Conservation (phyloP, 2,329 filamentous ascomycete species). For the Xylaria arbuscula region DNA sequence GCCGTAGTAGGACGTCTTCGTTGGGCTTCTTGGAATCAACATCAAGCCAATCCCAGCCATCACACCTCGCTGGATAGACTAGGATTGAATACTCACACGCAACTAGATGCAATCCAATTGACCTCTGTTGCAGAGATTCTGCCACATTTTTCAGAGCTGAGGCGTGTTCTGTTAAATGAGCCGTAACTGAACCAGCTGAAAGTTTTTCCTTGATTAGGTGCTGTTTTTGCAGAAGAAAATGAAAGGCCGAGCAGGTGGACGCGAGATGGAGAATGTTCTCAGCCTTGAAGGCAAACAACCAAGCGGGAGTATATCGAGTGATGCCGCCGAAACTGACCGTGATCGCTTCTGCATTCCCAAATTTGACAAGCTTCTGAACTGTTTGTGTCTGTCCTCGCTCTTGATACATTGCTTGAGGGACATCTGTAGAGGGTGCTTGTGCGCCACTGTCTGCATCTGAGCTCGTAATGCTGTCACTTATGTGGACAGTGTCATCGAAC, state of each 20-base stretch:
- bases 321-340: conserved; percentile 44
- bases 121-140: conserved; percentile 38
- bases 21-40: conserved; percentile 26
- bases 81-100: conserved; percentile 47
- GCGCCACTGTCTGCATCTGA: conserved; percentile 4
- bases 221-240: conserved; percentile 40
- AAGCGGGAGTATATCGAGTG: conserved; percentile 40
- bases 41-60: conserved; percentile 42
- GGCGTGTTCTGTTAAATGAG: conserved; percentile 32
- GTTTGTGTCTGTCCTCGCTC: conserved; percentile 43
- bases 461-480: neutral
- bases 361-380: conserved; percentile 42
- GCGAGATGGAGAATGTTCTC: conserved; percentile 42
- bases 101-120: conserved; percentile 45
- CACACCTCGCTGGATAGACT: conserved; percentile 44
- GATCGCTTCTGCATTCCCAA: conserved; percentile 44
- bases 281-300: conserved; percentile 44
- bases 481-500: conserved; percentile 18
- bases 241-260: conserved; percentile 42
- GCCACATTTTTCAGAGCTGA: conserved; percentile 41
- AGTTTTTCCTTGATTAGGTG: conserved; percentile 38
- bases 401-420: conserved; percentile 45
- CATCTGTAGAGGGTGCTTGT: conserved; percentile 32
- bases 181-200: conserved; percentile 41
- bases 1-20: conserved; percentile 37